Percentiles rank a stretch among this genome's conserved stretches.
Evolutionary conservation across 2,329 filamentous ascomycete species (phyloP).

Genomic region (Sporothrix brunneoviolacea): DNA sequence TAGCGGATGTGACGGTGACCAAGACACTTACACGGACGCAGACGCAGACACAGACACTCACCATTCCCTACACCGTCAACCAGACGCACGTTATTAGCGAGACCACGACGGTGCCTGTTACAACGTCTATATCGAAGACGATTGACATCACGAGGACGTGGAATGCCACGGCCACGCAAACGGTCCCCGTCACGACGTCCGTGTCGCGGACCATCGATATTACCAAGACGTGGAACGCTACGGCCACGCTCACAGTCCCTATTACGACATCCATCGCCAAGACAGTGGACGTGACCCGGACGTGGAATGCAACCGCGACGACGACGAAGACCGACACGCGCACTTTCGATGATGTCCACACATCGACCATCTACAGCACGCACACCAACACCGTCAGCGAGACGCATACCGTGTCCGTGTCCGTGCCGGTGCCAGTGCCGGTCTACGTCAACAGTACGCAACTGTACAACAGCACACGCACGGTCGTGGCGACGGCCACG

Average conservation of each 20-base stretch:
- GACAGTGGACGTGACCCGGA: neutral
- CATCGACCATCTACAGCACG: conserved; percentile 8
- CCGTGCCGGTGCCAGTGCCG: neutral
- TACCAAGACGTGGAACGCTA: neutral
- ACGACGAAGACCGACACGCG: no score
- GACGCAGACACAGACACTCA: neutral
- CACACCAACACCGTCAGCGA: neutral
- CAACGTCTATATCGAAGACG: neutral
- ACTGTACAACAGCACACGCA: no score
- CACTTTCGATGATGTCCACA: neutral
- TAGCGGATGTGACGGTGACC: neutral
- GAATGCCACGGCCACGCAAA: no score
- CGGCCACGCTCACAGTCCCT: no score
- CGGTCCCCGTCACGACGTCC: neutral
- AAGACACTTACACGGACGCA: neutral
- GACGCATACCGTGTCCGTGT: conserved; percentile 4
- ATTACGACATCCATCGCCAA: neutral
- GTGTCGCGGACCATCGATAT: neutral
- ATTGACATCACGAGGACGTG: neutral
- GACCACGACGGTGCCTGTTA: neutral
- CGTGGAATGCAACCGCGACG: neutral
- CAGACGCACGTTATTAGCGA: no score
- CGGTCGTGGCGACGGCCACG: neutral
- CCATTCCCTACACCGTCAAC: no score
- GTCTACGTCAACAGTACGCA: no score